Base-by-base conservation (phyloP, 2,329 filamentous ascomycete genomes). In the Lecanicillium sp. region DNA sequence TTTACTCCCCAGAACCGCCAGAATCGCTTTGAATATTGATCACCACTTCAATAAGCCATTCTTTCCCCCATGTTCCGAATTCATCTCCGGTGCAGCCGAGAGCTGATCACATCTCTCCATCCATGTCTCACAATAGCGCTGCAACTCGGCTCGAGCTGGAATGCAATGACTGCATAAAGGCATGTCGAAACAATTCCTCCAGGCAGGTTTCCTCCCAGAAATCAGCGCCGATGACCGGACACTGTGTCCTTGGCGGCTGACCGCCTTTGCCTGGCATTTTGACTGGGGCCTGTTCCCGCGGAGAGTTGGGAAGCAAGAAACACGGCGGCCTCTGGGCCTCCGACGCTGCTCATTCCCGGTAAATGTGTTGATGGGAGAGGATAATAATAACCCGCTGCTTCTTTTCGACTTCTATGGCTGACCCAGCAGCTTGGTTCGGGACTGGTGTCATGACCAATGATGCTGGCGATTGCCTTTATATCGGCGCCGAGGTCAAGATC, bases 141-240 rank as follows among this genome's bases (percentile, higher is more conserved):
- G 12, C 30, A n/a, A 26, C 42, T 39, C 29, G 38, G 29, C 38
- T 30, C 19, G 20, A 40, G 19, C 51, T 55, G 55, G 53, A 54
- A 55, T 56, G 55, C 33, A 29, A 53, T 48, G 38, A 52, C 44
- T 51, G 43, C 54, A 57, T 55, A 17, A 47, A 49, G 43, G 48
- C 50, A 48, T 48, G 44, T 40, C 42, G 39, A 26, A 30, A 38
- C 33, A 35, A 11, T 20, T 40, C 26, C 20, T 49, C 33, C n/a
- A 44, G 40, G 35, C 40, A 37, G 3, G 30, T 11, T 32, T 19
- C 19, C 23, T 24, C n/a, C n/a, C n/a, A n/a, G 15, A 20, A 24
- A n/a, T 4, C 14, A 27, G 20, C 11, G 21, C 44, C 36, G 44
- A 48, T 48, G 9, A 3, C 24, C 29, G 45, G 44, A 19, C 14